Base-by-base conservation (phyloP, 768 basidiomycete species). In the Trametes cinnabarina region DNA sequence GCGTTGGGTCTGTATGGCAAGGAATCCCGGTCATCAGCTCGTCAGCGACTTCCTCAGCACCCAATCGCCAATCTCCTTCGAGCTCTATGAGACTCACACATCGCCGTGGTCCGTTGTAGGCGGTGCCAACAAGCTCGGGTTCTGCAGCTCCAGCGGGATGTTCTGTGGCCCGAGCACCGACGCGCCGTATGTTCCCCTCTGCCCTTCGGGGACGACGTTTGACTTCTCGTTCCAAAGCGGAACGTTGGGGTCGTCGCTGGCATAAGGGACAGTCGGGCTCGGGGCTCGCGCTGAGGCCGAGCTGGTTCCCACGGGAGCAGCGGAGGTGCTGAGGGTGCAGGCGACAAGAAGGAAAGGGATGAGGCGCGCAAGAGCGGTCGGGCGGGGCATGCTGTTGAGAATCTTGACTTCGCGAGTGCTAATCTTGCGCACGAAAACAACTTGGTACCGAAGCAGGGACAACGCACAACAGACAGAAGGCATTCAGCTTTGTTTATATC, bases 1-100 rank as follows among this genome's bases (percentile, higher is more conserved):
- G 78, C 75, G 58, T 83, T 82, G 7, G 58, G 44, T 1, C 81
- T 82, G 26, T 3, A 7, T 32, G 3, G 22, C 19, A n/a, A 19
- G n/a, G n/a, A n/a, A n/a, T n/a, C n/a, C n/a, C n/a, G n/a, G n/a
- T n/a, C n/a, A n/a, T n/a, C n/a, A n/a, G n/a, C n/a, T 12, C 47
- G 19, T 15, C 37, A 8, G 7, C 22, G 4, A 22, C 12, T 8
- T n/a, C 9, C 1, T 28, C 15, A 37, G 10, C 17, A 41, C 3
- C 2, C 17, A 35, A 49, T 1, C 19, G 14, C 0, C 22, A 3
- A 22, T 11, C 5, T 23, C 19, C 19, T 20, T n/a, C n/a, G n/a
- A n/a, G n/a, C n/a, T n/a, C n/a, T n/a, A n/a, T 32, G 2, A 26
- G 8, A 63, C 68, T 19, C 47, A 68, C 71, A 74, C 63, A 42